phyloP scores from a whole-genome alignment of 78 protist species.

The Emiliania huxleyi region DNA sequence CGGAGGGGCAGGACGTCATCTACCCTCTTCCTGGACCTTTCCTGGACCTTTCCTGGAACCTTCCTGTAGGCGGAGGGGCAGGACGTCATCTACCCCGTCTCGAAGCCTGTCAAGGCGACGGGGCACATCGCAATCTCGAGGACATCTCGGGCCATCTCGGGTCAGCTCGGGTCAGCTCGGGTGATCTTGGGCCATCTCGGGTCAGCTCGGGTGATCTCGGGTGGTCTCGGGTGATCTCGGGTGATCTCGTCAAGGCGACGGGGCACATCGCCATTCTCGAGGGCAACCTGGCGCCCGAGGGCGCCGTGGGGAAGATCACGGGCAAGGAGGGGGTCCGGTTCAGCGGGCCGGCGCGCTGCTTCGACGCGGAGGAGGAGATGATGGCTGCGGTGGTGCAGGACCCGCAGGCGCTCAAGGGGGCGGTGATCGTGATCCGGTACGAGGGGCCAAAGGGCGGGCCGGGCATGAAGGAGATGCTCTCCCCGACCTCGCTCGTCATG shows the following conservation, averaged over 20 bases:
- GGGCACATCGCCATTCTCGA: slow-evolving; percentile 54
- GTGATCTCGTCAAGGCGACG: slow-evolving; percentile 65
- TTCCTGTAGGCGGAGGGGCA: too few relatives aligned
- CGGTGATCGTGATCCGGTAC: slow-evolving; percentile 69
- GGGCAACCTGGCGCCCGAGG: slow-evolving; percentile 79
- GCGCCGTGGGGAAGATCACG: slow-evolving; percentile 80
- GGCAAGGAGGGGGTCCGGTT: slow-evolving; percentile 64
- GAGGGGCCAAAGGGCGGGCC: slow-evolving; percentile 83
- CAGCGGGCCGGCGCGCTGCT: slow-evolving; percentile 59
- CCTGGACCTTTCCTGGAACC: too few relatives aligned
- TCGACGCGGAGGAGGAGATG: slow-evolving; percentile 56
- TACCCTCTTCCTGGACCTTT: too few relatives aligned
- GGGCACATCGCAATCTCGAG: too few relatives aligned
- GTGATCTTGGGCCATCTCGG: too few relatives aligned
- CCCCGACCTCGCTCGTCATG: slow-evolving; percentile 63
- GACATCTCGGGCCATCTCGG: too few relatives aligned
- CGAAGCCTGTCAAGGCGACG: too few relatives aligned
- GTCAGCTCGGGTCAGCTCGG: too few relatives aligned
- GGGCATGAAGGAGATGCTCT: slow-evolving; percentile 76
- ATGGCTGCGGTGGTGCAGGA: slow-evolving; percentile 42
- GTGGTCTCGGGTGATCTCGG: too few relatives aligned
- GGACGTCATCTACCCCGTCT: too few relatives aligned
- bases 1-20: not conserved
- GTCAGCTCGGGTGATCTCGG: too few relatives aligned
- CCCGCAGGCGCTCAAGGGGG: slow-evolving; percentile 49